Evolutionary conservation across 2,329 filamentous ascomycete genomes (phyloP).

Genomic region (Arthrobotrys pseudoclavata): DNA sequence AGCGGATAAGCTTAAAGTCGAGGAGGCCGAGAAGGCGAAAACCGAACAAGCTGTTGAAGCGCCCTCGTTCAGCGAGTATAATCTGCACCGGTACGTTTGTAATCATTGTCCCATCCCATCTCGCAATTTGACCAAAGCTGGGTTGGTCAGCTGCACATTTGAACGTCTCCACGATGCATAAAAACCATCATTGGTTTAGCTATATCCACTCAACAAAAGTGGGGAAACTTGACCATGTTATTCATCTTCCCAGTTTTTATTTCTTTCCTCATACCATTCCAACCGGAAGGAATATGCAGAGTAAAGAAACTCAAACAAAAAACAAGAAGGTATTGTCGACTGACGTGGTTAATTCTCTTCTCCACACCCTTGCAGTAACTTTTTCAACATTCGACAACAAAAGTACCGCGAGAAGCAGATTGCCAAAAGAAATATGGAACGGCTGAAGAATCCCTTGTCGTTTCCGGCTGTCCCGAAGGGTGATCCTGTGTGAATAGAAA

Average conservation of each 20-base stretch:
- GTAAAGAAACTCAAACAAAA: constrained; percentile 5
- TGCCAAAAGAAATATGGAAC: constrained; percentile 84
- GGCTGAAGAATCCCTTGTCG: constrained; percentile 80
- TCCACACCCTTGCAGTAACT: constrained; percentile 72
- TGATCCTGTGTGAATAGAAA: constrained; percentile 46
- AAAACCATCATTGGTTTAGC: constrained; percentile 36
- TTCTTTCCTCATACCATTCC: constrained; percentile 1
- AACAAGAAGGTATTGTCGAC: constrained; percentile 2
- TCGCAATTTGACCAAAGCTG: constrained; percentile 27
- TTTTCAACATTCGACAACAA: constrained; percentile 87
- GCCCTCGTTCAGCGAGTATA: constrained; percentile 37
- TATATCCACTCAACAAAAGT: constrained; percentile 24
- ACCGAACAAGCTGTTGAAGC: constrained; percentile 65
- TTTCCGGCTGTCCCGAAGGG: constrained; percentile 88
- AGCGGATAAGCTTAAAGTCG: constrained; percentile 67
- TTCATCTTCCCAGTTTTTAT: not conserved
- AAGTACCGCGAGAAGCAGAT: constrained; percentile 82
- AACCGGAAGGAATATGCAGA: constrained; percentile 17
- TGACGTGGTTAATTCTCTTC: constrained; percentile 44
- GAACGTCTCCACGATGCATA: constrained; percentile 38
- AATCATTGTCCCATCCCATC: constrained; percentile 61
- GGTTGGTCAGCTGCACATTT: constrained; percentile 59
- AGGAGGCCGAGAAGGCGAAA: constrained; percentile 69
- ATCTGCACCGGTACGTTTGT: constrained; percentile 25
- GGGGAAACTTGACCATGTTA: constrained; percentile 25